Percentiles rank a stretch among this genome's conserved stretches.
These are phyloP conservation scores for Xylariaceae sp. DNA, from an alignment of 2,329 filamentous ascomycete genomes.

Conservation along the genomic window DNA sequence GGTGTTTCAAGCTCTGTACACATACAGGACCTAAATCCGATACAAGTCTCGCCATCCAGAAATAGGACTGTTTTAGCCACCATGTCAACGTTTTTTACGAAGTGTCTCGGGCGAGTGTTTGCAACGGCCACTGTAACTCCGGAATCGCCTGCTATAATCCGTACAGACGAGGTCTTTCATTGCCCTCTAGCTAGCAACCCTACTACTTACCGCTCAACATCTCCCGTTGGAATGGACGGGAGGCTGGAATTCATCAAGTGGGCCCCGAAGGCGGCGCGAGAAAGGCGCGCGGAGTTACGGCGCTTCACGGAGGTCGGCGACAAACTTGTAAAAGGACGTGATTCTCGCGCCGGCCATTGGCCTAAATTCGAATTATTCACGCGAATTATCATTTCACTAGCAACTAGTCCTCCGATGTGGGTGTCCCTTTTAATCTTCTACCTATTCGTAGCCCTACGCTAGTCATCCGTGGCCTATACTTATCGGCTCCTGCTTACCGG, in stretches of 20 bases:
- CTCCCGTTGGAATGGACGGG: neutral
- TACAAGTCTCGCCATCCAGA: too few relatives aligned
- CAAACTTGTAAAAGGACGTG: neutral
- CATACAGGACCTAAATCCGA: too few relatives aligned
- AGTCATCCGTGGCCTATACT: neutral
- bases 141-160: too few relatives aligned
- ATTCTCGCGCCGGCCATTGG: neutral
- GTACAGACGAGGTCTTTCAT: too few relatives aligned
- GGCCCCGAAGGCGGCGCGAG: neutral
- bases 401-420: neutral
- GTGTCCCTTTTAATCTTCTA: neutral
- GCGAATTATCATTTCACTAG: neutral
- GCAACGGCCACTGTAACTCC: too few relatives aligned
- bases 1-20: too few relatives aligned
- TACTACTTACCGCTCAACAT: neutral
- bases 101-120: too few relatives aligned
- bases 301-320: neutral
- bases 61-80: too few relatives aligned
- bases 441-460: neutral
- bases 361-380: too few relatives aligned
- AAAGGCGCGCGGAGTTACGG: neutral
- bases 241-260: neutral
- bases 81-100: too few relatives aligned
- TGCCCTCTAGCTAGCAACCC: too few relatives aligned
- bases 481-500: neutral